Base-by-base conservation (phyloP, 1,139 yeast genomes). In the Suhomyces maxii region DNA sequence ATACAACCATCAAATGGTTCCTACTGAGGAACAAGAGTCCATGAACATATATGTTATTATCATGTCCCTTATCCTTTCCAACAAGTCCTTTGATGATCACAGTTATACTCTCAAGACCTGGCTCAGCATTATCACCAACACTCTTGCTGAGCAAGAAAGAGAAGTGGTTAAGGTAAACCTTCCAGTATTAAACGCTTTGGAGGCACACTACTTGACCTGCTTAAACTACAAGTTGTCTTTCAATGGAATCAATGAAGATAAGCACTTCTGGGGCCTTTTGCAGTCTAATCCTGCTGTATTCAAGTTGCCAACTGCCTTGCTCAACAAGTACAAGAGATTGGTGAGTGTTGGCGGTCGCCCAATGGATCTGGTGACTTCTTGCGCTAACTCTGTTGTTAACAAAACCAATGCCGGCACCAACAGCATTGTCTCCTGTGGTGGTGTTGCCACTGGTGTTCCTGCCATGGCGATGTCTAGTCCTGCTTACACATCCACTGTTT, bases 21-120 rank as follows among this genome's bases (percentile, higher is more conserved):
- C 39, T n/a, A 41, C 34, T 12, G 47, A 46, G 13, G 51, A 44
- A 11, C 41, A 41, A 10, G 56, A 51, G 18, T 40, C 48, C 36
- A 53, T 69, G 44, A 53, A 58, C 6, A 62, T 61, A 35, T 67
- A 70, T 51, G 44, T 67, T 35, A 57, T 71, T 4, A 50, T 65
- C 44, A 60, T 68, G 13, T 63, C 79, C 18, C 62, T 78, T 40
- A 65, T 79, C 44, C 59, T 79, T 14, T 64, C 81, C 34, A 79
- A 79, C 58, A 79, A 79, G 57, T 64, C 74, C 12, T 68, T 64
- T 48, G 80, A 79, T 56, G 83, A 79, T 54, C 79, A 76, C 46
- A 73, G 78, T 41, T 79, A 77, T 52, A 77, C 82, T 1, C 63
- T 77, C 51, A 77, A 77, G 52, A 79, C 83, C 5, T 79, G 83